A percentile compares a stretch with the other conserved stretches of the same genome.
These are phyloP conservation scores for Endoconidiophora polonica DNA, from an alignment of 2,329 filamentous ascomycete genomes.

Conservation along the genomic window DNA sequence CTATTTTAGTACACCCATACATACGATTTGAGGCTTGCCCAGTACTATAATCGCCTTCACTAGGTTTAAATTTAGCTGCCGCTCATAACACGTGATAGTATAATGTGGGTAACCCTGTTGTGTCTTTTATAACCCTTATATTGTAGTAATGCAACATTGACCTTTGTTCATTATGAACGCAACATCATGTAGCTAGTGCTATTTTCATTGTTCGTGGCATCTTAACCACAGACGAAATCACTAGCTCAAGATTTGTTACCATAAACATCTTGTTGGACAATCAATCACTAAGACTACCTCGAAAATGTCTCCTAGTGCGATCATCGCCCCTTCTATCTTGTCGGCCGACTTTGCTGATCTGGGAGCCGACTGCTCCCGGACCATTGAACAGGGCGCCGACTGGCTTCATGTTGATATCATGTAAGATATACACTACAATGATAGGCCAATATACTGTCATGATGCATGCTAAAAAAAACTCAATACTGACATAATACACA, in stretches of 20 bases:
- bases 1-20: background rate
- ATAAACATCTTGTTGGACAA: too few species aligned
- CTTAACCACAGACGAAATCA: too few species aligned
- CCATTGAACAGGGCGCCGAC: slow-evolving; percentile 74
- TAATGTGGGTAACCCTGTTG: background rate
- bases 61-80: background rate
- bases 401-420: slow-evolving; percentile 93
- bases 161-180: too few species aligned
- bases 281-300: background rate
- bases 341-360: slow-evolving; percentile 89
- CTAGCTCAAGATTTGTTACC: too few species aligned
- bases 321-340: slow-evolving; percentile 96
- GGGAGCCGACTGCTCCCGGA: slow-evolving; percentile 69
- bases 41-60: background rate
- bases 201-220: too few species aligned
- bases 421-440: slow-evolving; percentile 22
- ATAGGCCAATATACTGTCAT: background rate
- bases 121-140: too few species aligned
- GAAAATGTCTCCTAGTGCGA: slow-evolving; percentile 75
- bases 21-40: background rate
- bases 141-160: too few species aligned
- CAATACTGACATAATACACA: background rate
- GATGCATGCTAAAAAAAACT: background rate
- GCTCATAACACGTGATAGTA: background rate
- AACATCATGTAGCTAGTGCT: too few species aligned